Evolutionary conservation across 2,329 filamentous ascomycete genomes (phyloP).

Genomic region (Ustulina deusta): DNA sequence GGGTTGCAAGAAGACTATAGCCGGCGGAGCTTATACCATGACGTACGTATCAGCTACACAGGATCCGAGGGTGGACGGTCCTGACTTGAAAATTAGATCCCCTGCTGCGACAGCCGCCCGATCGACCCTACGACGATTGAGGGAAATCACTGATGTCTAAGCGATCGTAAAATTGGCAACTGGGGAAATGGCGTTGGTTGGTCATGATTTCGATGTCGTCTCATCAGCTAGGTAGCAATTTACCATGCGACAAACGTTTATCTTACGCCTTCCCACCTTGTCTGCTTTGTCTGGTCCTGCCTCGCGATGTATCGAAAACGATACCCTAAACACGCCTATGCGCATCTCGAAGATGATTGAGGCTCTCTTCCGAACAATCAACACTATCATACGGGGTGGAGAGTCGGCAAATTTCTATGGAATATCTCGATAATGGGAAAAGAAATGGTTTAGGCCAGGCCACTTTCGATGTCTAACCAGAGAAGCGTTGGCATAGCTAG

Average conservation of each 20-base stretch:
- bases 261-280: conserved; percentile 29
- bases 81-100: conserved; percentile 35
- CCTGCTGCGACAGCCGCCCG: conserved; percentile 41
- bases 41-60: conserved; percentile 76
- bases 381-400: background rate
- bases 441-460: conserved; percentile 3
- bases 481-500: conserved; percentile 6
- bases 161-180: conserved; percentile 37
- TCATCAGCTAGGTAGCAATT: conserved; percentile 43
- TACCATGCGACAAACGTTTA: conserved; percentile 39
- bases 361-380: conserved; percentile 6
- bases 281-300: conserved; percentile 20
- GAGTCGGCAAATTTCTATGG: background rate
- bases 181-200: conserved; percentile 40
- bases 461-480: conserved; percentile 4
- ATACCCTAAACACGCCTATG: background rate
- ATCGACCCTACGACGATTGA: conserved; percentile 41
- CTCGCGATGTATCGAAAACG: conserved; percentile 21
- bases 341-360: conserved; percentile 1
- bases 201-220: conserved; percentile 42
- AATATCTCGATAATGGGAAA: conserved; percentile 4
- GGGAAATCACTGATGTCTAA: conserved; percentile 43
- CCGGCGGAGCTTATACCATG: conserved; percentile 93
- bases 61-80: background rate
- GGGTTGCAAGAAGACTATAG: conserved; percentile 93